Percentiles rank a stretch among this genome's conserved stretches.
These are phyloP conservation scores for Penicillium olsonii DNA, from an alignment of 2,329 filamentous ascomycete genomes.

Conservation along the genomic window DNA sequence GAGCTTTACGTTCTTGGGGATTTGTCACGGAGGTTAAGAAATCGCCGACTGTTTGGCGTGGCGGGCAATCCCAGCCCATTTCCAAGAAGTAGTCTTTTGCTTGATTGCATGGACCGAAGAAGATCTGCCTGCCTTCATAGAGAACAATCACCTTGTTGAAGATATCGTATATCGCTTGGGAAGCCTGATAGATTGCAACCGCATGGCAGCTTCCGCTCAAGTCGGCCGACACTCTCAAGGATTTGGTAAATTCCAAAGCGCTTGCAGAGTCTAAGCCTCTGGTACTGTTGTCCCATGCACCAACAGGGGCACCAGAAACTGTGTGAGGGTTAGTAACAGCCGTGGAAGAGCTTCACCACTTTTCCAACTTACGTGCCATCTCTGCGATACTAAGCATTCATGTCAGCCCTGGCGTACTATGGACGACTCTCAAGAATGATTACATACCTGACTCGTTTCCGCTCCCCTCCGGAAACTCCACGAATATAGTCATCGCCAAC, in stretches of 20 bases:
- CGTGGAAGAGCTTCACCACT: not conserved
- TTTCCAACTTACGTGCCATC: slow-evolving; percentile 5
- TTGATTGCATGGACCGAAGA: slow-evolving; percentile 62
- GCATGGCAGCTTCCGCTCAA: slow-evolving; percentile 45
- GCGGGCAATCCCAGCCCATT: slow-evolving; percentile 67
- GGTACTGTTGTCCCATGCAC: slow-evolving; percentile 48
- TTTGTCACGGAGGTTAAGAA: slow-evolving; percentile 70
- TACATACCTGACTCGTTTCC: slow-evolving; percentile 54
- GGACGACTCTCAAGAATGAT: too few species aligned
- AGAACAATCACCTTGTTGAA: slow-evolving; percentile 75
- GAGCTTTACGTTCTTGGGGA: slow-evolving; percentile 57
- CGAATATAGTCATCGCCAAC: slow-evolving; percentile 54
- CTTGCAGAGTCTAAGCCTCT: slow-evolving; percentile 56
- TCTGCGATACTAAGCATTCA: slow-evolving; percentile 39
- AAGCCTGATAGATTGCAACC: slow-evolving; percentile 51
- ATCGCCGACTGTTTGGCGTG: slow-evolving; percentile 66
- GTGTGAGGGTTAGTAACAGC: not conserved
- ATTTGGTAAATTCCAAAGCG: slow-evolving; percentile 58
- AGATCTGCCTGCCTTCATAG: slow-evolving; percentile 76
- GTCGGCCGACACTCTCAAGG: slow-evolving; percentile 52
- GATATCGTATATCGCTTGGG: slow-evolving; percentile 53
- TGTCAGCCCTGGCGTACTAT: too few species aligned
- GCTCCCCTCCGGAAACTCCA: slow-evolving; percentile 59
- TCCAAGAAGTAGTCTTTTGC: slow-evolving; percentile 67
- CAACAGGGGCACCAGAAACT: slow-evolving; percentile 25